Evolutionary conservation across 2,329 filamentous ascomycete species (phyloP), one percentile per base, ranked within the genome.

Genomic region (Nemania sp.): DNA sequence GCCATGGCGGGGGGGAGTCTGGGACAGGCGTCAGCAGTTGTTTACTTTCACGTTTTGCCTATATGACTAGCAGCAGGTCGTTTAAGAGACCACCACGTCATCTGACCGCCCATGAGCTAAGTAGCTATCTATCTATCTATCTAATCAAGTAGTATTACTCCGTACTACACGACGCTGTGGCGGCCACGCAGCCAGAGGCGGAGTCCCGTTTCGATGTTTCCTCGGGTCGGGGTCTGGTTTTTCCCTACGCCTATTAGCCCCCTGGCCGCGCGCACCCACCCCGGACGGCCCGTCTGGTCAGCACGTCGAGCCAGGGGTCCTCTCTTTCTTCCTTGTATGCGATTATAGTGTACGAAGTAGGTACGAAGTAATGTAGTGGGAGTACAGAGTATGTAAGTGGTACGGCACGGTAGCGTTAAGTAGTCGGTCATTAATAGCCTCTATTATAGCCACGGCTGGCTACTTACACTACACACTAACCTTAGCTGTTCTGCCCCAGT

Each of bases 41-140:
- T 54, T 54, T 56, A 49, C 52, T 36, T 42, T 56, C 28, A 41
- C 34, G 39, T 58, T 64, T 60, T 60, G 57, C 59, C 57, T 62
- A 57, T 57, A 61, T 60, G 36, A 52, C 49, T 20, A 17, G 28
- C 46, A 49, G 52, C 48, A 57, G 51, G 40, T 42, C 30, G 31
- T 48, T 44, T 56, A 50, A 33, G 55, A 24, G 39, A 52, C 28
- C 28, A 36, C 23, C 44, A 19, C 34, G 56, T 51, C 53, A 58
- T 52, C 54, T 58, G 54, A 58, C 56, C 58, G 57, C 57, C n/a
- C 46, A 60, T 49, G 50, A 44, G 33, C 26, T 51, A 47, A 50
- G 41, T 36, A 34, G 52, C 50, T 37, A 51, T 46, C 33, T 31
- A n/a, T n/a, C n/a, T n/a, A n/a, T n/a, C n/a, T n/a, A n/a, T n/a